These are phyloP conservation scores for Zoysia pacifica DNA, from an alignment of 176 grass and related monocot species.

Conservation along the genomic window DNA sequence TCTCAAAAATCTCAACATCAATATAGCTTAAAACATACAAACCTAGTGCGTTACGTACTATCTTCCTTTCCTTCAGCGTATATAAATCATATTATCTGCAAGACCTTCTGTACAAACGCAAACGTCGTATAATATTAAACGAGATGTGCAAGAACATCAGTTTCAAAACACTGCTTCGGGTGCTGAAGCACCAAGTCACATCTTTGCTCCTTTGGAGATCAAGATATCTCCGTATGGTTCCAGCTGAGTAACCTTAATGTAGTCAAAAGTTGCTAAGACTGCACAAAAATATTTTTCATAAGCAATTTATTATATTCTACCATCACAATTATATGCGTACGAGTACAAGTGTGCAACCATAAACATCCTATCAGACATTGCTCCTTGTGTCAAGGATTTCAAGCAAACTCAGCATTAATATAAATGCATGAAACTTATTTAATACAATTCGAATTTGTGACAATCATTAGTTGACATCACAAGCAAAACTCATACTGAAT, in stretches of 20 bases:
- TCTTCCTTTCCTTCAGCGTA: conserved; percentile 5
- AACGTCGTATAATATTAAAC: conserved; percentile 25
- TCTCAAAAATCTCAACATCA: background rate
- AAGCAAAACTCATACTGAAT: background rate
- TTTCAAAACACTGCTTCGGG: background rate
- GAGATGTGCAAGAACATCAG: conserved; percentile 13
- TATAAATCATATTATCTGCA: conserved; percentile 10
- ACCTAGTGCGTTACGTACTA: background rate
- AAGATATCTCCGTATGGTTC: conserved; percentile 64
- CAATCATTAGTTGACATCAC: background rate
- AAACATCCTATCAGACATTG: background rate
- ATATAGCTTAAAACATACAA: conserved; percentile 23
- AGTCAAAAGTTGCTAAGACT: conserved; percentile 70
- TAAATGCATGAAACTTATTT: background rate
- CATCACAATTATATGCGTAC: background rate
- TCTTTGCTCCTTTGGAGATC: conserved; percentile 77
- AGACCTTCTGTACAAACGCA: conserved; percentile 19
- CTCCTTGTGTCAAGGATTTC: background rate
- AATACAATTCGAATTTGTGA: conserved; percentile 2
- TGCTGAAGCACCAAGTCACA: conserved; percentile 46
- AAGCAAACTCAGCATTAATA: background rate
- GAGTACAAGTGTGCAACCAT: background rate
- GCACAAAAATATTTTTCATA: conserved; percentile 6
- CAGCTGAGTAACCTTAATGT: conserved; percentile 65
- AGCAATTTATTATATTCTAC: background rate